Base-by-base conservation (phyloP, 345 rosid species). In the Rubroshorea leprosula region DNA sequence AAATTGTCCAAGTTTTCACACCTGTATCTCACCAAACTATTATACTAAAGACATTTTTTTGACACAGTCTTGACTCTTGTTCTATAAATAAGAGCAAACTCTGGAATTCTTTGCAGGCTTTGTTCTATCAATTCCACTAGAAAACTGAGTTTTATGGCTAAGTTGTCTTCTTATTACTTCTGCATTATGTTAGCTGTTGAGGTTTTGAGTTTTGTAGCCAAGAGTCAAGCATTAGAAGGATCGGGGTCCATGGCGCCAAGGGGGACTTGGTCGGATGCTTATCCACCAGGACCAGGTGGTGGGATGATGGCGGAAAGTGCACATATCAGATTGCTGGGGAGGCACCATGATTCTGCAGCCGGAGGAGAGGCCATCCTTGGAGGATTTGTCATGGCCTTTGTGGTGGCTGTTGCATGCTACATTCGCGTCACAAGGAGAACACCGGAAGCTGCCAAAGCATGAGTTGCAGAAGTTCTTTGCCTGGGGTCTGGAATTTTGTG, bases 341-440 rank as follows among this genome's bases (percentile, higher is more conserved):
- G 23, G 72, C 76, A 73, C 56, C 78, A 57, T 58, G 24, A 46
- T 11, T 20, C 49, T 1, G 55, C 60, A 0, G 73, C 62, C 0
- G 78, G 80, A 14, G 77, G 75, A 20, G 80, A 68, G 39, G 67
- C 73, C 61, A 58, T 74, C 51, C 73, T 76, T 8, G 77, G 73
- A 45, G 79, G 79, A 19, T 72, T 74, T 27, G 23, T 67, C 25
- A 31, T 26, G 24, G 77, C 63, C 13, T 19, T 69, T n/a, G 60
- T 69, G 46, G 73, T 50, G 15, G 64, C 57, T 7, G 65, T 80
- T 46, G 39, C 65, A 15, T 80, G 68, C 58, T 80, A 72, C 70
- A 59, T 76, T 21, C 66, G 63, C 26, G 61, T 71, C 26, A 72
- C 77, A 12, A 76, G 59, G 52, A 65, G 6, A 14, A 57, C 0